These are phyloP conservation scores for Aspergillus persii DNA, from an alignment of 2,329 filamentous ascomycete genomes.

Conservation along the genomic window DNA sequence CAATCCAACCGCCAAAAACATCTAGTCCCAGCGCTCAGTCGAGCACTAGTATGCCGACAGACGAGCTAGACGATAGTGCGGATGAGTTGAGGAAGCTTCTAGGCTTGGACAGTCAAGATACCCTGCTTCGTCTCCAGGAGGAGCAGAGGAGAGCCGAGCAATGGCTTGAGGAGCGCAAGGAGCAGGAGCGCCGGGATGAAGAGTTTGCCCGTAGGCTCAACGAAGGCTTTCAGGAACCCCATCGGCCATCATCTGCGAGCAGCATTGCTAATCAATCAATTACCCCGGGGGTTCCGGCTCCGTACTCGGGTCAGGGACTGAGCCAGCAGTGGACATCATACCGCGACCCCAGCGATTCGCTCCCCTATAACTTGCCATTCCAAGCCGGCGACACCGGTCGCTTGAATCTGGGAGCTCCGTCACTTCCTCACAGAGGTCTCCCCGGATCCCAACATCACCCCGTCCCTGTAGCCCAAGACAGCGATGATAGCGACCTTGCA, in stretches of 20 bases:
- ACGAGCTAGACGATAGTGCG: neutral
- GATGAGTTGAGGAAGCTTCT: slow-evolving; percentile 24
- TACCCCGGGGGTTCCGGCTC: slow-evolving; percentile 1
- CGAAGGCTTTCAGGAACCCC: slow-evolving; percentile 23
- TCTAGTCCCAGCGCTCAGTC: neutral
- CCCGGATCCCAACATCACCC: neutral
- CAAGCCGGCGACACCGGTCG: neutral
- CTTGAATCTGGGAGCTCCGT: neutral
- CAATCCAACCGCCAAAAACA: slow-evolving; percentile 1
- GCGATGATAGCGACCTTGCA: slow-evolving; percentile 34
- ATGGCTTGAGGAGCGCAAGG: slow-evolving; percentile 28
- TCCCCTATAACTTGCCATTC: neutral
- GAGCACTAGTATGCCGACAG: neutral
- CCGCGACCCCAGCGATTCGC: neutral
- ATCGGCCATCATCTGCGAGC: slow-evolving; percentile 8
- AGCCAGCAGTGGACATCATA: neutral
- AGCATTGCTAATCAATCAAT: slow-evolving; percentile 4
- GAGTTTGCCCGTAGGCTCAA: slow-evolving; percentile 39
- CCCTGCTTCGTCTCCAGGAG: slow-evolving; percentile 24
- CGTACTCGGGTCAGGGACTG: neutral
- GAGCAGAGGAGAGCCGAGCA: slow-evolving; percentile 33
- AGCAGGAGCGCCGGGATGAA: slow-evolving; percentile 38
- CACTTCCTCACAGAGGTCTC: neutral
- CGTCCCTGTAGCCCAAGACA: slow-evolving; percentile 12
- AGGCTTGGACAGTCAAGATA: slow-evolving; percentile 25